Base-by-base conservation (phyloP, 495 filamentous ascomycete species). In the Penicillium mononematosum region DNA sequence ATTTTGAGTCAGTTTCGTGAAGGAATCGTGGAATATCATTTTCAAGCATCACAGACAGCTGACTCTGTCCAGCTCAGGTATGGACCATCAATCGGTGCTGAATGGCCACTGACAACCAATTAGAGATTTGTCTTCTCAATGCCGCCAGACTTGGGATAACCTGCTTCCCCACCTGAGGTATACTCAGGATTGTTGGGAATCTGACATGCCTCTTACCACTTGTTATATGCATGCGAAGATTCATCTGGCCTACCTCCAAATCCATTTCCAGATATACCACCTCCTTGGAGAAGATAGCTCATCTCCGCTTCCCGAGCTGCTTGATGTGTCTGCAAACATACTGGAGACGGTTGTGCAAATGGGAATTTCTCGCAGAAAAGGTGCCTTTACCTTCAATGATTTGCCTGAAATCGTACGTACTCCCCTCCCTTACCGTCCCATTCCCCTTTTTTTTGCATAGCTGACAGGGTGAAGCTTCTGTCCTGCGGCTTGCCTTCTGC, bases 141-240 rank as follows among this genome's bases (percentile, higher is more conserved):
- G 62, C 39, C 36, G 19, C 39, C 51, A 62, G 32, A 45, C 56
- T 24, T 65, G 62, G 62, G 49, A 56, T 20, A 45, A 36, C 17
- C 41, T 65, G 34, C 62, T 29, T 22, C 50, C 42, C 8, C 59
- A 65, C 20, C 41, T 61, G 6, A 52, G 42, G 16, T 65, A 65
- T 32, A 55, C 11, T 17, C 55, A 57, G 7, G 47, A 56, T n/a
- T 61, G 55, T 56, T 65, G 62, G 62, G 25, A 45, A 34, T 61
- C 58, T 7, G 51, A 56, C 31, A 22, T 65, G 17, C 51, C 58
- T 14, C 29, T 34, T 4, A 25, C 41, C 20, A 24, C 6, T 38
- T 65, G 50, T 34, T 61, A 56, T 43, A 61, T 65, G 59, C 58
- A 58, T 31, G 58, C 42, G 14, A 65, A 65, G 43, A 46, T 65